Base-by-base conservation (phyloP, 441 rosid species). In the Syzygium syzygioides region DNA sequence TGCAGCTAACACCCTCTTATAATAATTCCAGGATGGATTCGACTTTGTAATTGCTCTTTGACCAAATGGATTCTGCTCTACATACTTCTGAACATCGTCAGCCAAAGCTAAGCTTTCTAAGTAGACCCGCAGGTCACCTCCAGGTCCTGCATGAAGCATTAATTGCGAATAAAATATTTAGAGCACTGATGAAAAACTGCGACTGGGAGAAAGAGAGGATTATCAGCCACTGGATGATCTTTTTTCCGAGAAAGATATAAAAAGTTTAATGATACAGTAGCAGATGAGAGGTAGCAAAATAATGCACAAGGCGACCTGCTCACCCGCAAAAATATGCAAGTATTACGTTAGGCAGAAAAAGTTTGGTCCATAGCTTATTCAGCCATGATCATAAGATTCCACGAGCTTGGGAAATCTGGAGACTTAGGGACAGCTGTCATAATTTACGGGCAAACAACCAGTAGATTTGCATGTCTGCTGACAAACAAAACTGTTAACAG, bases 11-110 rank as follows among this genome's bases (percentile, higher is more conserved):
- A 95, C 87, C 92, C 91, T 92, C 7, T 90, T 87, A 88, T 95
- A 95, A 90, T 90, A 93, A 80, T 85, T 86, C 96, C 97, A 95
- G 79, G 91, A 91, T 45, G 93, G 88, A 37, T 91, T 88, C 48
- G 91, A 86, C 89, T 92, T 92, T 28, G 94, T 92, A 55, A 95
- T 95, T 41, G 95, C 92, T 52, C 88, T 86, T 91, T 95, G 95
- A 83, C 98, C 98, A 54, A 93, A 93, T 76, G 95, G 96, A 92
- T 95, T 94, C 90, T 94, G 91, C 60, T 86, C 89, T 55, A 95
- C 94, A 79, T 91, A 95, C 86, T 92, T 90, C 68, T 90, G 95
- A 88, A 94, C 94, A 80, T 92, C 90, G 20, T 92, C 92, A 0
- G 94, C 93, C 87, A 79, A 89, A 23, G 93, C 94, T 92, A 95